A percentile compares a stretch with the other conserved stretches of the same genome.
phyloP scores from a whole-genome alignment of 2,329 filamentous ascomycete species.

The Penicillium sp. region DNA sequence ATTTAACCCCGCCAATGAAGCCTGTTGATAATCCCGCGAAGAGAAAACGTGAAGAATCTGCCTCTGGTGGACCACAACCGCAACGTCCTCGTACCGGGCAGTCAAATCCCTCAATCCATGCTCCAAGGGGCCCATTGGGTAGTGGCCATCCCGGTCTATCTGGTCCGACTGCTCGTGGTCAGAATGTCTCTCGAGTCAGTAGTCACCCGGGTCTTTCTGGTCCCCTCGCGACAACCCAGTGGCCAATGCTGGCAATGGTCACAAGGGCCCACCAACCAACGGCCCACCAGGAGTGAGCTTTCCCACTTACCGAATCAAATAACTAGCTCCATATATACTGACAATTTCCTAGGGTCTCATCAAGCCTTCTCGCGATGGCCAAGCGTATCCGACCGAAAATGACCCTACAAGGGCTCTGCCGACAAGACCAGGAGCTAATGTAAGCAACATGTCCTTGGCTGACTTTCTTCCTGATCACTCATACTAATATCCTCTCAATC shows the following conservation, averaged over 20 bases:
- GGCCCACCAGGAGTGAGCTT: constrained; percentile 16
- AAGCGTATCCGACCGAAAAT: constrained; percentile 29
- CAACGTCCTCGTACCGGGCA: constrained; percentile 30
- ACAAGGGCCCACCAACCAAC: constrained; percentile 19
- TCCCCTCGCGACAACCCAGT: neutral
- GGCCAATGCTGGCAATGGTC: neutral
- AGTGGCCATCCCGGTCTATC: constrained; percentile 1
- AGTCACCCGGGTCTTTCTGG: neutral
- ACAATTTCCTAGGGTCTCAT: constrained; percentile 36
- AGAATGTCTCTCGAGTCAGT: neutral
- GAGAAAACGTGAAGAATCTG: constrained; percentile 34
- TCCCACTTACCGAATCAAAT: neutral
- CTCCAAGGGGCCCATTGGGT: constrained; percentile 16
- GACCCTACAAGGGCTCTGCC: constrained; percentile 15
- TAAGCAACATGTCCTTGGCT: constrained; percentile 16
- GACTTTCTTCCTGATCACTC: constrained; percentile 1
- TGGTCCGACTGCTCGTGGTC: neutral
- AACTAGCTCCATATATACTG: constrained; percentile 23
- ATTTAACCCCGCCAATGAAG: constrained; percentile 15
- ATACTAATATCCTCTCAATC: constrained; percentile 12
- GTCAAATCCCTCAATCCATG: constrained; percentile 22
- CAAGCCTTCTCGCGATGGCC: constrained; percentile 40
- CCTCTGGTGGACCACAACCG: constrained; percentile 22
- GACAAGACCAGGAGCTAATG: constrained; percentile 17
- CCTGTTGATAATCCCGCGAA: constrained; percentile 24